These are phyloP conservation scores for Paramecium caudatum DNA, from an alignment of 73 alveolate genomes.

Conservation along the genomic window DNA sequence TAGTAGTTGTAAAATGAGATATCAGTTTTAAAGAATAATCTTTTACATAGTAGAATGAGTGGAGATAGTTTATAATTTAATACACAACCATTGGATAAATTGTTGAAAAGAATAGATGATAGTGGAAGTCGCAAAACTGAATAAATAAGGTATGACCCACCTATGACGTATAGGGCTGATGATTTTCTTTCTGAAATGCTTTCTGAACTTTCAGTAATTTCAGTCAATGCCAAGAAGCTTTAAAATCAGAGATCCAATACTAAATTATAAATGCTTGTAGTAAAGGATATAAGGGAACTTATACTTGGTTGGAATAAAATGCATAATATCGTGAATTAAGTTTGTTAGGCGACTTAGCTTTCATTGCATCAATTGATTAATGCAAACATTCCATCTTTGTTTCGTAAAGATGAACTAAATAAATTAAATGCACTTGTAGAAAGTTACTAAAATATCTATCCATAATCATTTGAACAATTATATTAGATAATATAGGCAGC, in stretches of 20 bases:
- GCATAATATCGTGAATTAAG: background rate
- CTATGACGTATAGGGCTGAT: conserved; percentile 33
- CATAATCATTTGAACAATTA: conserved; percentile 4
- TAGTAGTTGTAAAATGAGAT: background rate
- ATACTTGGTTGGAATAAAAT: background rate
- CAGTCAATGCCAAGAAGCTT: conserved; percentile 17
- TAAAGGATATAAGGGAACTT: conserved; percentile 17
- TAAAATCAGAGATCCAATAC: background rate
- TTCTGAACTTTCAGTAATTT: background rate
- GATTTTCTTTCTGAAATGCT: conserved; percentile 28
- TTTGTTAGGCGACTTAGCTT: background rate
- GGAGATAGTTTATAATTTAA: conserved; percentile 8
- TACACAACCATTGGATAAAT: background rate
- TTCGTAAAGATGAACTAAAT: conserved; percentile 6
- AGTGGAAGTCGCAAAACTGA: conserved; percentile 13
- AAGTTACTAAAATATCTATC: background rate
- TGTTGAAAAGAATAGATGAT: background rate
- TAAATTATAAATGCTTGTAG: background rate
- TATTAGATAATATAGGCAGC: background rate
- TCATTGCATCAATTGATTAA: background rate
- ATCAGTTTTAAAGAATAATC: background rate
- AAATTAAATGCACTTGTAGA: background rate
- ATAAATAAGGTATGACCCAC: conserved; percentile 14
- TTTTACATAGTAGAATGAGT: conserved; percentile 28
- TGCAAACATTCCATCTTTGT: background rate